phyloP scores from a whole-genome alignment of 2,329 filamentous ascomycete genomes.

The Periconia macrospinosa region DNA sequence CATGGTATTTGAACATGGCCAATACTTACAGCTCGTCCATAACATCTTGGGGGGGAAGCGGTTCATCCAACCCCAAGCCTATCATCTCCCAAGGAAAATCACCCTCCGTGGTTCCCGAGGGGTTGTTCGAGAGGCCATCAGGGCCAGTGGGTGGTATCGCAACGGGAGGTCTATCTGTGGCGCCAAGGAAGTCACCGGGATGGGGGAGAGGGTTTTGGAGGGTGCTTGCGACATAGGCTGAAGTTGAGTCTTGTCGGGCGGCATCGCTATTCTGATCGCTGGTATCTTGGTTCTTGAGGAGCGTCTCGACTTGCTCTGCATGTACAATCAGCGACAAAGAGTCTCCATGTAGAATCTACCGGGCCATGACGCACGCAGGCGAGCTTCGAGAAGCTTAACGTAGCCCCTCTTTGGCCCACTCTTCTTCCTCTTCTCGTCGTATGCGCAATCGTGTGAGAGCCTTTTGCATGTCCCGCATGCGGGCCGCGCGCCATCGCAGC shows the following conservation, averaged over 20 bases:
- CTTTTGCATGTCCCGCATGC: constrained; percentile 87
- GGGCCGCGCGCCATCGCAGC: constrained; percentile 82
- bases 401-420: constrained; percentile 93
- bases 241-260: constrained; percentile 24
- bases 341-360: background rate
- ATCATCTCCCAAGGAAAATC: constrained; percentile 83
- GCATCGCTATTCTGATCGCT: constrained; percentile 31
- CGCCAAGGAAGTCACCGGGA: constrained; percentile 20
- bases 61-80: constrained; percentile 77
- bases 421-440: constrained; percentile 91
- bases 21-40: constrained; percentile 77
- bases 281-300: constrained; percentile 78
- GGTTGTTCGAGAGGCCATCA: constrained; percentile 19
- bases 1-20: background rate
- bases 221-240: constrained; percentile 37
- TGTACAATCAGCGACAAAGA: constrained; percentile 13
- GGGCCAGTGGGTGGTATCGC: constrained; percentile 16
- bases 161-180: constrained; percentile 14
- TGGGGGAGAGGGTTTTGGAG: constrained; percentile 26
- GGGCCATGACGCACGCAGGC: constrained; percentile 69
- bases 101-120: constrained; percentile 18
- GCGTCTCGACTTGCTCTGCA: constrained; percentile 86
- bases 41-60: constrained; percentile 74
- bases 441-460: constrained; percentile 84
- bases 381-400: constrained; percentile 89